Percentiles rank a stretch among this genome's conserved stretches.
These are phyloP conservation scores for Moricandia arvensis DNA, from an alignment of 345 rosid species.

Conservation along the genomic window DNA sequence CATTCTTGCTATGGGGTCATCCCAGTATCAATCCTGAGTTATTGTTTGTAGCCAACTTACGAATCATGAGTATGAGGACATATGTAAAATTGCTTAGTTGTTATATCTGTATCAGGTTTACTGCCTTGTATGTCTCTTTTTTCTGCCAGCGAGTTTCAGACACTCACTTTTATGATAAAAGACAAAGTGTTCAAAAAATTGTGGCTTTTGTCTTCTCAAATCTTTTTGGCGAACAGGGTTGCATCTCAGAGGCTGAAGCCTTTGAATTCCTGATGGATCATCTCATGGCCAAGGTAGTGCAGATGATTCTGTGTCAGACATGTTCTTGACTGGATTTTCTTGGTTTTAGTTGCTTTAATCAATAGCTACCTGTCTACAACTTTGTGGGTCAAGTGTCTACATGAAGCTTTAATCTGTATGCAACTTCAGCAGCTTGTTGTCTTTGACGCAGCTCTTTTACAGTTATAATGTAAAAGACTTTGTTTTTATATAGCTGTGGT, in stretches of 20 bases:
- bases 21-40: neutral
- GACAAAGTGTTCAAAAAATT: slow-evolving; percentile 1
- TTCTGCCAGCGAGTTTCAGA: slow-evolving; percentile 5
- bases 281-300: neutral
- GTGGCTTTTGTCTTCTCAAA: neutral
- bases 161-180: neutral
- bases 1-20: too few relatives aligned
- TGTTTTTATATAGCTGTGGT: neutral
- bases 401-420: neutral
- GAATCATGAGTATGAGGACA: slow-evolving; percentile 59
- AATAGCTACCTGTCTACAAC: neutral
- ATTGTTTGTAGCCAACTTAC: neutral
- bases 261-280: neutral
- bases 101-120: neutral
- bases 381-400: neutral
- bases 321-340: slow-evolving; percentile 1
- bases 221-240: neutral
- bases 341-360: neutral
- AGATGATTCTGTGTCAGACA: neutral
- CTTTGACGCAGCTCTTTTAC: neutral
- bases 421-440: neutral
- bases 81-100: slow-evolving; percentile 66
- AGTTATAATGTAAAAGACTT: neutral
- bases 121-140: neutral
- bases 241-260: slow-evolving; percentile 3